A percentile compares a stretch with the other conserved stretches of the same genome.
phyloP scores from a whole-genome alignment of 2,329 filamentous ascomycete species.

The Claviceps purpurea region DNA sequence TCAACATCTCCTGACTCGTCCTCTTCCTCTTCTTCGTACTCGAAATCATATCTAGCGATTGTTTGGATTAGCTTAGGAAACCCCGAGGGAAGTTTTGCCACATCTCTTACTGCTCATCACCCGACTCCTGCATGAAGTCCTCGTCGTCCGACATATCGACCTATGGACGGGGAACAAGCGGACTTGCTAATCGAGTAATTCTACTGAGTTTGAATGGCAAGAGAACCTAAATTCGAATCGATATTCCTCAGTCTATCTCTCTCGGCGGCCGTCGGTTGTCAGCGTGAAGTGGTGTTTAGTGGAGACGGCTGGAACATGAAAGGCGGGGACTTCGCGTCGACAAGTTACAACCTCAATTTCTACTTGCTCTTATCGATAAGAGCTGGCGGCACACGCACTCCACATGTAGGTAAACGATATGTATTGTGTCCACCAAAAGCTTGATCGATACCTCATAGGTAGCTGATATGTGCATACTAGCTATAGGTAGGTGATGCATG shows the following conservation, averaged over 20 bases:
- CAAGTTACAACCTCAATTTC: too few relatives aligned
- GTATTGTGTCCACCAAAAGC: too few relatives aligned
- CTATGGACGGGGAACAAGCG: too few relatives aligned
- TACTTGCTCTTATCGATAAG: background rate
- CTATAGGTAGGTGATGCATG: too few relatives aligned
- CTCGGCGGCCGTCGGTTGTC: background rate
- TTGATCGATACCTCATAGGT: too few relatives aligned
- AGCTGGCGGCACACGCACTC: too few relatives aligned
- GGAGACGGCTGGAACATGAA: background rate
- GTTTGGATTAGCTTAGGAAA: conserved; percentile 5
- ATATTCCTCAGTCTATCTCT: background rate
- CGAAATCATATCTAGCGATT: conserved; percentile 66
- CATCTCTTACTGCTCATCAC: conserved; percentile 28
- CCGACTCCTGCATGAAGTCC: conserved; percentile 35
- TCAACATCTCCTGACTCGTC: conserved; percentile 80
- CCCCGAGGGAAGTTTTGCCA: background rate
- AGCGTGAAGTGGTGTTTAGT: background rate
- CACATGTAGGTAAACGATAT: too few relatives aligned
- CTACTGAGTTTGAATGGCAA: background rate
- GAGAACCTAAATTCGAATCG: background rate
- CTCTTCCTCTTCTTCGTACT: conserved; percentile 88
- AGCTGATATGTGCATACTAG: too few relatives aligned
- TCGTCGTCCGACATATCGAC: conserved; percentile 36
- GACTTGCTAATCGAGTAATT: too few relatives aligned
- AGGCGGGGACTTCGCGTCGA: background rate